Percentiles rank a stretch among this genome's conserved stretches.
Conservation (phyloP, 2,329 filamentous ascomycete genomes). For the Exophiala oligosperma region DNA sequence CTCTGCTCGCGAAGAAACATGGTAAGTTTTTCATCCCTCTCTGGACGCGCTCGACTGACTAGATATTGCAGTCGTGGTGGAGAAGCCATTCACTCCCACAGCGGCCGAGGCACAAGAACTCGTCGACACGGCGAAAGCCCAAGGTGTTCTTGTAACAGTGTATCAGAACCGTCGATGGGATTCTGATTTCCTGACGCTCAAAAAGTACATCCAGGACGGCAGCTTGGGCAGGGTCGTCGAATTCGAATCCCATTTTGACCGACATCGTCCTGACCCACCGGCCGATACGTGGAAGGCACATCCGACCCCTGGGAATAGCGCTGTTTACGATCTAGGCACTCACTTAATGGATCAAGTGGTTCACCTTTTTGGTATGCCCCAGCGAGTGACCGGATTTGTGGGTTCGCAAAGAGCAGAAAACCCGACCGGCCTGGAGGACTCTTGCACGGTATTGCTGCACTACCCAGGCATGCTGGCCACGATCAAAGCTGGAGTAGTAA, state of each 20-base stretch:
- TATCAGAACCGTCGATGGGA: conserved; percentile 80
- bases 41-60: not conserved
- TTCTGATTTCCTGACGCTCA: conserved; percentile 71
- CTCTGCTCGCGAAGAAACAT: conserved; percentile 45
- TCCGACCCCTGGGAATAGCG: conserved; percentile 64
- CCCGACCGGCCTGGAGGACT: conserved; percentile 49
- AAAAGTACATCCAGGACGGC: conserved; percentile 59
- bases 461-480: conserved; percentile 65
- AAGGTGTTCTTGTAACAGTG: conserved; percentile 60
- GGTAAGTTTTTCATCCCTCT: conserved; percentile 7
- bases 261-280: conserved; percentile 63
- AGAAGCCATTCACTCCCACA: conserved; percentile 80
- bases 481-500: conserved; percentile 68
- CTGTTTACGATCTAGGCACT: conserved; percentile 72
- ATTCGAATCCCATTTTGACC: conserved; percentile 79
- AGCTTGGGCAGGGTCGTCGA: conserved; percentile 71
- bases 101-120: conserved; percentile 66
- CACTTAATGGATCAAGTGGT: conserved; percentile 77
- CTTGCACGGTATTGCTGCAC: conserved; percentile 62
- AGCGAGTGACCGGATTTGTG: conserved; percentile 66
- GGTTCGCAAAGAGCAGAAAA: conserved; percentile 65
- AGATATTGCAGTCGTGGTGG: conserved; percentile 61
- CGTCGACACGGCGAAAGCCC: conserved; percentile 53
- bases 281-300: conserved; percentile 67
- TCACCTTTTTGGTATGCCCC: conserved; percentile 67